A percentile compares a stretch with the other conserved stretches of the same genome.
These are phyloP conservation scores for Aphanomyces stellatus DNA, from an alignment of 352 stramenopile species.

Conservation along the genomic window DNA sequence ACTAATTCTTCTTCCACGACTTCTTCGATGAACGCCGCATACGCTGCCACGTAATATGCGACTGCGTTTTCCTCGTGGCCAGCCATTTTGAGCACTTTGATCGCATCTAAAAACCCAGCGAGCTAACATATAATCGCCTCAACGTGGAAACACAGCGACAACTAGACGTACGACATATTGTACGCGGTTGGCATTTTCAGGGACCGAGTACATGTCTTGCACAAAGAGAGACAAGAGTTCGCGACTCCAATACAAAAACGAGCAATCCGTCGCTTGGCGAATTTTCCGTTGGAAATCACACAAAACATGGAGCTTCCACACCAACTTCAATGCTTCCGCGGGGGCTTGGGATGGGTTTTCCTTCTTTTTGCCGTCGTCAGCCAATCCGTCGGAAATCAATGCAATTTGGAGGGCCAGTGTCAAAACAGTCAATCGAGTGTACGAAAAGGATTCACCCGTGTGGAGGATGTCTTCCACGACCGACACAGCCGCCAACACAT, in stretches of 20 bases:
- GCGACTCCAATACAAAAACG: conserved; percentile 90
- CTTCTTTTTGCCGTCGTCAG: neutral
- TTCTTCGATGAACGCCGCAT: conserved; percentile 68
- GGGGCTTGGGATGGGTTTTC: conserved; percentile 15
- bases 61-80: conserved; percentile 67
- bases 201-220: conserved; percentile 65
- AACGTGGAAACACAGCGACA: neutral
- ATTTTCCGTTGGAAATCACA: conserved; percentile 86
- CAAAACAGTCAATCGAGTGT: conserved; percentile 14
- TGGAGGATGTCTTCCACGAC: conserved; percentile 81
- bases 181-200: conserved; percentile 73
- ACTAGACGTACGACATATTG: conserved; percentile 54
- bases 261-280: conserved; percentile 80
- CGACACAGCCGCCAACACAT: conserved; percentile 72
- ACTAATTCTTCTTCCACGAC: conserved; percentile 85
- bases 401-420: conserved; percentile 12
- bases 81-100: conserved; percentile 59
- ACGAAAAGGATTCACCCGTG: conserved; percentile 26
- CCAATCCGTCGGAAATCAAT: neutral
- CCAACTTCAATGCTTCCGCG: conserved; percentile 67
- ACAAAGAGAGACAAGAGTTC: conserved; percentile 85
- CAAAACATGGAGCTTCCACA: conserved; percentile 80
- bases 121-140: neutral
- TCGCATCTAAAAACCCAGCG: conserved; percentile 66
- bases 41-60: conserved; percentile 52